Conservation (phyloP, 768 basidiomycete genomes). For the Russula sp. region DNA sequence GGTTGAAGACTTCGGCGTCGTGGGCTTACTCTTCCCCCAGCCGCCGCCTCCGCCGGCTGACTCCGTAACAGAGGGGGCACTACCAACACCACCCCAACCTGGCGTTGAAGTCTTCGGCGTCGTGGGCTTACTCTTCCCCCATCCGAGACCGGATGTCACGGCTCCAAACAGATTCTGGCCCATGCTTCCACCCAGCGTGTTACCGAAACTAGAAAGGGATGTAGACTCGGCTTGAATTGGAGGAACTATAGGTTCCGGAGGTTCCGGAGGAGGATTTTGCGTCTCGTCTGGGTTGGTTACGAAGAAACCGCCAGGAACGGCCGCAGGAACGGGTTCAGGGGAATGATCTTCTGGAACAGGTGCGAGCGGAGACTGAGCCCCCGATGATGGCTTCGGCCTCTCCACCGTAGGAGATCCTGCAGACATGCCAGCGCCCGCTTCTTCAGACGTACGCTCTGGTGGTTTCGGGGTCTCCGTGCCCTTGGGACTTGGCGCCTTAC, state of each 20-base stretch:
- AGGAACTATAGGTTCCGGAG: background rate
- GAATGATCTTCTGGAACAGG: constrained; percentile 14
- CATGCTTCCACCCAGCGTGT: background rate
- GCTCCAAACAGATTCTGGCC: constrained; percentile 5
- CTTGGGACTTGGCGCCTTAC: constrained; percentile 24
- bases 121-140: constrained; percentile 16
- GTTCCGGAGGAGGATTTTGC: background rate
- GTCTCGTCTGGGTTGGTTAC: constrained; percentile 7
- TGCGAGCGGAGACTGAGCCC: constrained; percentile 12
- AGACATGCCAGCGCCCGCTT: background rate
- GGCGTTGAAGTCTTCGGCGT: constrained; percentile 8
- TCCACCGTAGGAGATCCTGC: background rate
- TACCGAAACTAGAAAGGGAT: constrained; percentile 8
- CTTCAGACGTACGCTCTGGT: background rate
- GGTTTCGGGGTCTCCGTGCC: constrained; percentile 24
- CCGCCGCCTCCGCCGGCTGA: constrained; percentile 11
- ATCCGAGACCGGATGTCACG: constrained; percentile 8
- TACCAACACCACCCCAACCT: constrained; percentile 10
- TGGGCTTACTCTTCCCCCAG: constrained; percentile 19
- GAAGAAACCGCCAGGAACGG: constrained; percentile 10
- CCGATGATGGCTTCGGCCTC: background rate
- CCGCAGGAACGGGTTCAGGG: background rate
- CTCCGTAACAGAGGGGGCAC: constrained; percentile 8
- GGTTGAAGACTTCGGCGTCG: constrained; percentile 4
- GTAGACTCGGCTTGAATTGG: background rate